Evolutionary conservation across 139 green algal genomes (phyloP).

Genomic region (Yamagishiella unicocca): DNA sequence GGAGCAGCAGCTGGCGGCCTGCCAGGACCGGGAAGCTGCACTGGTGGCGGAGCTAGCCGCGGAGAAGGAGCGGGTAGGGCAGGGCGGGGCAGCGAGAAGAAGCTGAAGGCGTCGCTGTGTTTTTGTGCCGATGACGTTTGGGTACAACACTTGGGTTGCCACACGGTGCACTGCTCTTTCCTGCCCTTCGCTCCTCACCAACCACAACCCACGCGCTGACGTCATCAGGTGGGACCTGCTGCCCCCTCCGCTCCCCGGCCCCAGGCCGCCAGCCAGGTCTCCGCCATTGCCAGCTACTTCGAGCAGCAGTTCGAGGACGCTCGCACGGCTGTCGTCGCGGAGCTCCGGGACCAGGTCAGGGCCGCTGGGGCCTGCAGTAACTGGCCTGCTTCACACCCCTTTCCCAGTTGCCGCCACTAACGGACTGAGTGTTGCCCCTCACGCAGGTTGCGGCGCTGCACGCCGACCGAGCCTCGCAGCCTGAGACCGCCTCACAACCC

Average conservation of each 20-base stretch:
- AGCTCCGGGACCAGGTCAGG: neutral
- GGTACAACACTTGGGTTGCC: too few species aligned
- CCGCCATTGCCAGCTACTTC: neutral
- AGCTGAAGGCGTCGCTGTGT: too few species aligned
- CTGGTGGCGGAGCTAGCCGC: neutral
- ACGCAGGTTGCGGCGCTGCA: constrained; percentile 1
- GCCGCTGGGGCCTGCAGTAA: neutral
- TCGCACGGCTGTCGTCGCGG: neutral
- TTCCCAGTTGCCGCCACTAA: neutral
- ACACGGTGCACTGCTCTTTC: too few species aligned
- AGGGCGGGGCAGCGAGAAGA: too few species aligned
- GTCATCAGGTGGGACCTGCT: too few species aligned
- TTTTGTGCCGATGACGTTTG: too few species aligned
- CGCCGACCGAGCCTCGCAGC: neutral
- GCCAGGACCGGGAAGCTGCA: neutral
- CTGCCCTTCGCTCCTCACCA: too few species aligned
- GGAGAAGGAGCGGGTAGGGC: neutral
- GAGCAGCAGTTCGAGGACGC: constrained; percentile 16
- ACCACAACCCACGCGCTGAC: too few species aligned
- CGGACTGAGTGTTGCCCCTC: too few species aligned
- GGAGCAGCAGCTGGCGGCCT: neutral
- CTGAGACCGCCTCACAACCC: neutral
- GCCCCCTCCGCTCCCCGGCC: neutral
- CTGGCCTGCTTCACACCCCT: neutral
- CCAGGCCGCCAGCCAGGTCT: neutral